phyloP scores from a whole-genome alignment of 768 basidiomycete species.

The Lentinula guzmanii region DNA sequence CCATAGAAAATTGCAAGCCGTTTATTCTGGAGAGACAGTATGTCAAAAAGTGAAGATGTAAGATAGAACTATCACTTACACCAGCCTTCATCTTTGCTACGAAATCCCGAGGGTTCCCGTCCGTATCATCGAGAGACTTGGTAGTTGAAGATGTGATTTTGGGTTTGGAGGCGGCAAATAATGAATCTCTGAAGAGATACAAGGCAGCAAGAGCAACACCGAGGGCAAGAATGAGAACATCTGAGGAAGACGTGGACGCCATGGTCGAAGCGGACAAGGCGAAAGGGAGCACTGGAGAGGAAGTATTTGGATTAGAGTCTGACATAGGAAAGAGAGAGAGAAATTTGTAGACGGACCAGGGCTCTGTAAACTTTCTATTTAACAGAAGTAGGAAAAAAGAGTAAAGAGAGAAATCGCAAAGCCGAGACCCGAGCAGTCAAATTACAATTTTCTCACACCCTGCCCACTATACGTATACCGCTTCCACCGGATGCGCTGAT shows the following conservation, averaged over 20 bases:
- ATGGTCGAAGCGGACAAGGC: constrained; percentile 32
- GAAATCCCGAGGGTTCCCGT: constrained; percentile 88
- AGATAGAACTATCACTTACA: constrained; percentile 41
- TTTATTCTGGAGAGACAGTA: constrained; percentile 65
- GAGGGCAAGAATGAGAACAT: constrained; percentile 64
- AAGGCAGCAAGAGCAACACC: constrained; percentile 71
- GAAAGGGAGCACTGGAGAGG: constrained; percentile 32
- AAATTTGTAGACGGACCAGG: neutral
- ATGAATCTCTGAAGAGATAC: constrained; percentile 80
- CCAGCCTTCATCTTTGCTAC: constrained; percentile 90
- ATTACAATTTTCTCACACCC: neutral
- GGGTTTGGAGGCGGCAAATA: constrained; percentile 64
- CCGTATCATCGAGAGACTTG: constrained; percentile 52
- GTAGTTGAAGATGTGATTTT: constrained; percentile 42
- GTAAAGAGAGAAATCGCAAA: neutral
- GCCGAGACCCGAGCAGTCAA: neutral
- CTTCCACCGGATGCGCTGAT: neutral
- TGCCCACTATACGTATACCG: neutral
- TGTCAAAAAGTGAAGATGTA: neutral
- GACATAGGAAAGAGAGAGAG: neutral
- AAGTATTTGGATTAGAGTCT: constrained; percentile 14
- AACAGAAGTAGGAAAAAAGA: neutral
- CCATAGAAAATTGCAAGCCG: constrained; percentile 97
- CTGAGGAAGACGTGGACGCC: constrained; percentile 62
- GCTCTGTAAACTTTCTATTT: neutral